A percentile compares a stretch with the other conserved stretches of the same genome.
phyloP scores from a whole-genome alignment of 1,139 yeast species.

The Meyerozyma elateridarum region DNA sequence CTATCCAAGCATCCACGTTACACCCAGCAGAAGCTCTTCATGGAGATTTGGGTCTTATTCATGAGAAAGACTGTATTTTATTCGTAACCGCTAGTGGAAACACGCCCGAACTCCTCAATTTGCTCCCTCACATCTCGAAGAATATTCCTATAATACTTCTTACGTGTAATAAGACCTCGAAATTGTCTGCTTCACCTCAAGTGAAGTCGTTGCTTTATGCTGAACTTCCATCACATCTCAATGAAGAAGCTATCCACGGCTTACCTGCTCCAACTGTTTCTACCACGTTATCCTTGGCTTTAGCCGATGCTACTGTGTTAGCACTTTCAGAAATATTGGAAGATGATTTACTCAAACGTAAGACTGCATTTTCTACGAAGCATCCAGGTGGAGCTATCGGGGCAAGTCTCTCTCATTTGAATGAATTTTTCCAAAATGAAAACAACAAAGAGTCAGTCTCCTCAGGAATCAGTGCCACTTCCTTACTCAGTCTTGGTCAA shows the following conservation, averaged over 20 bases:
- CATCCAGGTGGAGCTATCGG: conserved; percentile 96
- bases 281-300: conserved; percentile 68
- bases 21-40: conserved; percentile 90
- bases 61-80: conserved; percentile 58
- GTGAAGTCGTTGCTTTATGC: conserved; percentile 55
- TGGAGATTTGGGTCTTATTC: conserved; percentile 77
- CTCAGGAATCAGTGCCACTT: conserved; percentile 21
- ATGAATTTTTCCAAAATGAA: conserved; percentile 18
- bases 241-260: conserved; percentile 70
- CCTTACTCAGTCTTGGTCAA: conserved; percentile 28
- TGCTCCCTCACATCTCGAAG: conserved; percentile 55
- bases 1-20: conserved; percentile 60
- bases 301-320: conserved; percentile 76
- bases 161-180: conserved; percentile 54
- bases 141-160: conserved; percentile 55
- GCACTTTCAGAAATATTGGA: conserved; percentile 68
- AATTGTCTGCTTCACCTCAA: conserved; percentile 40
- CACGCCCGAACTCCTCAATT: conserved; percentile 65
- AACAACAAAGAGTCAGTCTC: conserved; percentile 8
- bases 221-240: conserved; percentile 51
- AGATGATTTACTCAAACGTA: conserved; percentile 49
- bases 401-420: conserved; percentile 38
- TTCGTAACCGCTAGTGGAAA: conserved; percentile 80
- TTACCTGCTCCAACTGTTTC: conserved; percentile 86
- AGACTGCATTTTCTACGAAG: conserved; percentile 55